These are phyloP conservation scores for Pythium insidiosum DNA, from an alignment of 352 stramenopile genomes.

Conservation along the genomic window DNA sequence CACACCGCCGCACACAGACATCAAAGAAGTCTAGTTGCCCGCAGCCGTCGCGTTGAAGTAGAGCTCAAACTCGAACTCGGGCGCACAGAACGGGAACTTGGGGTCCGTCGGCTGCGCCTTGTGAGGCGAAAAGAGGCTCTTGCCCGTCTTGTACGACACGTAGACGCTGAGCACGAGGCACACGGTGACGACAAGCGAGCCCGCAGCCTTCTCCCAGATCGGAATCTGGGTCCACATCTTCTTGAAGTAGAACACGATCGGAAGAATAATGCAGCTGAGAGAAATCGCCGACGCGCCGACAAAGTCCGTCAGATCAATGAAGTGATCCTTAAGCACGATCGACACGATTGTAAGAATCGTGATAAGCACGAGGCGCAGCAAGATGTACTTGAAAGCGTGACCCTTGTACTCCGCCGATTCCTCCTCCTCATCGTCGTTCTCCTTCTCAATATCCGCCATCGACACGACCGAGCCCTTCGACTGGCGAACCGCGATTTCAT, in stretches of 20 bases:
- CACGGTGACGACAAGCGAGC: constrained; percentile 24
- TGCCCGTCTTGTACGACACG: constrained; percentile 34
- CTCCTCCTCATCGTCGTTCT: constrained; percentile 20
- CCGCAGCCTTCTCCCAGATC: constrained; percentile 25
- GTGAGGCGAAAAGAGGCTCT: constrained; percentile 42
- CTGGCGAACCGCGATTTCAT: background rate
- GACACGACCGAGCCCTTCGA: constrained; percentile 5
- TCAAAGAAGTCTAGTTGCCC: too few species aligned
- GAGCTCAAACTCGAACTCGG: constrained; percentile 8
- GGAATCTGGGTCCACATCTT: constrained; percentile 31
- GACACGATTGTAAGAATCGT: constrained; percentile 24
- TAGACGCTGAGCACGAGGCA: constrained; percentile 31
- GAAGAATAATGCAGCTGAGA: constrained; percentile 47
- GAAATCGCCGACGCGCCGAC: constrained; percentile 43
- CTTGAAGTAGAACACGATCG: constrained; percentile 64
- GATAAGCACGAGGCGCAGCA: constrained; percentile 43
- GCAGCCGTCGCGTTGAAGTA: constrained; percentile 18
- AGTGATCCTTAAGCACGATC: constrained; percentile 26
- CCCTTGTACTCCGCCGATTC: constrained; percentile 25
- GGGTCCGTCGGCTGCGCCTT: constrained; percentile 5
- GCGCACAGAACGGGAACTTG: constrained; percentile 18
- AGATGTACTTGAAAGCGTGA: constrained; percentile 30
- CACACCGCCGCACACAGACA: too few species aligned
- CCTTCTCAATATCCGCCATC: constrained; percentile 23
- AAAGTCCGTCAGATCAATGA: constrained; percentile 55